Percentiles rank a stretch among this genome's conserved stretches.
These are phyloP conservation scores for Metschnikowia drakensbergensis DNA, from an alignment of 805 yeast genomes.

Conservation along the genomic window DNA sequence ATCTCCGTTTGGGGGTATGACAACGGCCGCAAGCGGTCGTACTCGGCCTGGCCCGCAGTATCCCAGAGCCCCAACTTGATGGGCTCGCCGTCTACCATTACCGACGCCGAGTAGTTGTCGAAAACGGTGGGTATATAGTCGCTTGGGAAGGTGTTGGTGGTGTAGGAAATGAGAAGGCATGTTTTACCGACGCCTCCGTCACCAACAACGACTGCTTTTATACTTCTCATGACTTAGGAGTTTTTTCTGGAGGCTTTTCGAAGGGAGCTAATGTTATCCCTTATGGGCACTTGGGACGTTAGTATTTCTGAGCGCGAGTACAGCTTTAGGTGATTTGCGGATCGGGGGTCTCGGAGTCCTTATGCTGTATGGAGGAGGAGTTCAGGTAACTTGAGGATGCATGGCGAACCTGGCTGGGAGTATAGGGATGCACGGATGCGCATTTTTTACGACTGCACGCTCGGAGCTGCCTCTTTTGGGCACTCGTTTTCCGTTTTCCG, in stretches of 20 bases:
- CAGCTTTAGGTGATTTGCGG: no score
- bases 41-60: conserved; percentile 94
- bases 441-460: no score
- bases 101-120: conserved; percentile 85
- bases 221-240: conserved; percentile 61
- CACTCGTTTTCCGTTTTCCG: no score
- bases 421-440: no score
- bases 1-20: conserved; percentile 92
- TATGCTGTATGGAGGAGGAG: no score
- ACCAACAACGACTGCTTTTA: conserved; percentile 91
- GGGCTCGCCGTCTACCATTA: conserved; percentile 76
- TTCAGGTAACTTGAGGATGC: no score
- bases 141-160: conserved; percentile 88
- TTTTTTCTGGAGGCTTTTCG: background rate
- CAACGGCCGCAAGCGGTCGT: conserved; percentile 83
- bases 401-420: no score
- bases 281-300: no score
- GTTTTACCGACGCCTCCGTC: conserved; percentile 97
- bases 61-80: conserved; percentile 90
- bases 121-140: conserved; percentile 94
- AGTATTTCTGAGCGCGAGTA: no score
- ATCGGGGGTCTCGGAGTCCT: no score
- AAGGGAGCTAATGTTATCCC: no score
- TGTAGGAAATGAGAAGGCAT: conserved; percentile 80
- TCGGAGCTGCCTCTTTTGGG: no score